Base-by-base conservation (phyloP, 2,329 filamentous ascomycete species). In the Ceratocystis papillata region DNA sequence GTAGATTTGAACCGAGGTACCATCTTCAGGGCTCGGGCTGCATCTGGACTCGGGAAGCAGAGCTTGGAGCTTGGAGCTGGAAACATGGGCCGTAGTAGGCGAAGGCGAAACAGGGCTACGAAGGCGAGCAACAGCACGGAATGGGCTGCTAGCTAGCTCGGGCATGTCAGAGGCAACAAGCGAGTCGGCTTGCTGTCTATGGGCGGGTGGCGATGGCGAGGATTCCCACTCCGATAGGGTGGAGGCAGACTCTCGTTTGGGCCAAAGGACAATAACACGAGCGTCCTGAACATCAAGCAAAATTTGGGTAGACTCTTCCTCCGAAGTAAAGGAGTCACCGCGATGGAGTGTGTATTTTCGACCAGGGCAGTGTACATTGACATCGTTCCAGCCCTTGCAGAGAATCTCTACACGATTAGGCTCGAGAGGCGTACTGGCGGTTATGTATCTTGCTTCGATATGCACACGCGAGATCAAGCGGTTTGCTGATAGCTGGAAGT, bases 271-370 rank as follows among this genome's bases (percentile, higher is more conserved):
- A 75, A 96, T 81, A 57, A 97, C 90, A 69, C 94, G 88, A 65
- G 91, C 87, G 73, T 96, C 92, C 72, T 96, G 90, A 53, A 97
- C 91, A 74, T 97, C 92, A 69, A 99, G 79, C 85, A 99, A 95
- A 74, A 99, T 91, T 72, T 96, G 91, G 20, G 86, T 86, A 70
- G 87, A 85, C 73, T 92, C 89, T 37, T 91, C 92, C 76, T 96
- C 90, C 67, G 91, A 96, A 60, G 87, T 88, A 76, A 96, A 97
- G 62, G 85, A 88, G 74, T 96, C 91, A 20, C 89, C 90, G 78
- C 96, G 96, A 69, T 80, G 81, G 72, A 99, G 77, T 70, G 96
- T 90, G 80, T 89, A 93, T 2, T 90, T 88, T 70, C 87, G 86
- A 66, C 90, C 90, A 76, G 93, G 88, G 78, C 90, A 96, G 77